Base-by-base conservation (phyloP, 139 green algal genomes). In the Edaphochlamys debaryana region DNA sequence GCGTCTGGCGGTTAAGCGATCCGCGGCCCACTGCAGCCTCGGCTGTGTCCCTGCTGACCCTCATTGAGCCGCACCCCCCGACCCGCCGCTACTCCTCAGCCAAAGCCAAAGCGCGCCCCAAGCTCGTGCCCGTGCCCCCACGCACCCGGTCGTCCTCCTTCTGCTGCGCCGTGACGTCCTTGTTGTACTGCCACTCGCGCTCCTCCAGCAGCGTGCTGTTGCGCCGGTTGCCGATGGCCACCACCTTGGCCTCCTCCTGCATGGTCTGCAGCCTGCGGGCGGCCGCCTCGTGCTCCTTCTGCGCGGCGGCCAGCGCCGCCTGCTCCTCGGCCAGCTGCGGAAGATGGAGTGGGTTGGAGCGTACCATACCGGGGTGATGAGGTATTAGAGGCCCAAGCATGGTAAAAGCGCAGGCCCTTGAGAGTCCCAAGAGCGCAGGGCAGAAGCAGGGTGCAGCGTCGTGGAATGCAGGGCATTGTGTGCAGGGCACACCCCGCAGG, bases 161-260 rank as follows among this genome's bases (percentile, higher is more conserved):
- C 13, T 40, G 40, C 40, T 70, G 75, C 17, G 45, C n/a, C 22
- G 0, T 0, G 15, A 72, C 1, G 23, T 48, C 30, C 29, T 72
- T 25, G 60, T 72, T 72, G 75, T 81, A 72, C 22, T 48, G 36
- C 40, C 29, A 22, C 4, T 62, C 62, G 15, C 32, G 37, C n/a
- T 64, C 75, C 75, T 81, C 75, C 58, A 70, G 40, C 23, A 86
- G 50, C 7, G 38, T 54, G 1, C 22, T 68, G 56, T 79, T 48
- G 40, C 79, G 41, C 19, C 37, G 52, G 50, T 86, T 76, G 22
- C 25, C 29, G 22, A 73, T 50, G 13, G 27, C 30, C 0, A 69
- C 19, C 0, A 77, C 23, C 4, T 45, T n/a, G 4, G 37, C 50
- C 27, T 79, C 68, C 42, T 38, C 58, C 69, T 80, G 62, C 34